Evolutionary conservation across 495 filamentous ascomycete genomes (phyloP).

Genomic region (Stereocaulon alpinum): DNA sequence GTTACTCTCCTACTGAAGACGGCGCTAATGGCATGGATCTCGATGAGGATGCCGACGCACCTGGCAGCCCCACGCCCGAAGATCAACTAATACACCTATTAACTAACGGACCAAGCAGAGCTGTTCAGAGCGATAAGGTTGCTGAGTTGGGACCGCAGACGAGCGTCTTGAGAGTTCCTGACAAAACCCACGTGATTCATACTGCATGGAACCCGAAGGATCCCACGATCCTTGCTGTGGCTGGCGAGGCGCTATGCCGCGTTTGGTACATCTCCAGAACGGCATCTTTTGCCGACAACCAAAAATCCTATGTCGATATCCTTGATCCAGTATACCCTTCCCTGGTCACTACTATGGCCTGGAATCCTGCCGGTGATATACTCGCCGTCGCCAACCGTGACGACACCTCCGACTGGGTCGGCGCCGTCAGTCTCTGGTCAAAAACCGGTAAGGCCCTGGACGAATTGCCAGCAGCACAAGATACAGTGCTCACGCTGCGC

Average conservation of each 20-base stretch:
- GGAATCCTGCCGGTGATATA: conserved; percentile 55
- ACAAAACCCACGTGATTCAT: conserved; percentile 55
- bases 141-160: conserved; percentile 54
- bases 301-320: conserved; percentile 22
- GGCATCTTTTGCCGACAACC: conserved; percentile 31
- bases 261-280: conserved; percentile 58
- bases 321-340: conserved; percentile 29
- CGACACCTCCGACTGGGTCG: conserved; percentile 37
- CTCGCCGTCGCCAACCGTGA: conserved; percentile 61
- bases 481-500: conserved; percentile 42
- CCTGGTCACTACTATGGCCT: conserved; percentile 55
- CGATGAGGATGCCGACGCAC: conserved; percentile 35
- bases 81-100: conserved; percentile 39
- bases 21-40: conserved; percentile 45
- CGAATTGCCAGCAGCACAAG: conserved; percentile 37
- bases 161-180: conserved; percentile 49
- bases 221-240: conserved; percentile 61
- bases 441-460: conserved; percentile 47
- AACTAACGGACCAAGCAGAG: conserved; percentile 57
- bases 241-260: conserved; percentile 69
- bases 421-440: conserved; percentile 59
- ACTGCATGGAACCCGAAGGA: conserved; percentile 70
- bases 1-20: conserved; percentile 30
- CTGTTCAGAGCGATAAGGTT: conserved; percentile 62
- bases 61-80: conserved; percentile 37